Percentiles rank a stretch among this genome's conserved stretches.
Conservation (phyloP, 1,284 basidiomycete species). For the Rhodofomes roseus region DNA sequence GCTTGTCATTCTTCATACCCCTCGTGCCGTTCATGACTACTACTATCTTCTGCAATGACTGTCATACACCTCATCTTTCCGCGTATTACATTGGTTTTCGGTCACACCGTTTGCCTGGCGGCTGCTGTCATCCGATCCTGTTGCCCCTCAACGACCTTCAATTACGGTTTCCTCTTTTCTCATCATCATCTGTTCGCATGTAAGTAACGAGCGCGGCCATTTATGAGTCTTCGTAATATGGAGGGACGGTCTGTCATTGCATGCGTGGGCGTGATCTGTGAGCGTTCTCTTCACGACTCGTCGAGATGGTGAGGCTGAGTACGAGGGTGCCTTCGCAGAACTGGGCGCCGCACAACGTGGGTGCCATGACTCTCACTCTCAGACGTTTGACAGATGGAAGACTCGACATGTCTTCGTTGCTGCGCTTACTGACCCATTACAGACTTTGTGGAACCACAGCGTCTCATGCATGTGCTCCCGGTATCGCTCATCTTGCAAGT, state of each 20-base stretch:
- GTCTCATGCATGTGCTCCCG: too few species aligned
- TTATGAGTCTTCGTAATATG: constrained; percentile 17
- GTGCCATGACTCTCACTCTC: not conserved
- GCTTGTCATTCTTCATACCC: constrained; percentile 23
- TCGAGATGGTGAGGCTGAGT: not conserved
- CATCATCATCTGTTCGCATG: constrained; percentile 19
- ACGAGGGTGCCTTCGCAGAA: not conserved
- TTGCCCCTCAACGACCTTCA: constrained; percentile 9
- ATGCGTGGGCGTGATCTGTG: not conserved
- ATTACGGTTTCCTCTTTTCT: constrained; percentile 5
- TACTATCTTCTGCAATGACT: constrained; percentile 29
- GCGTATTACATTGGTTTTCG: constrained; percentile 25
- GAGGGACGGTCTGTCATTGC: constrained; percentile 2
- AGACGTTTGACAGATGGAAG: not conserved
- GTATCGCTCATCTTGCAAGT: too few species aligned
- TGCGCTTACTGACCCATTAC: not conserved
- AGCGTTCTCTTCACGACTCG: not conserved
- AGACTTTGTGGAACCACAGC: too few species aligned
- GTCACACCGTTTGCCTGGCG: constrained; percentile 14
- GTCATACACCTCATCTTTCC: constrained; percentile 25
- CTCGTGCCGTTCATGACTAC: constrained; percentile 24
- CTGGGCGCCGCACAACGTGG: not conserved
- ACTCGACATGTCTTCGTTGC: not conserved
- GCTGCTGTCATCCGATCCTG: constrained; percentile 9
- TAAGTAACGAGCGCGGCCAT: constrained; percentile 20